Evolutionary conservation across 2,329 filamentous ascomycete genomes (phyloP), one percentile per base, ranked within the genome.

Genomic region (Diaporthe sp.): DNA sequence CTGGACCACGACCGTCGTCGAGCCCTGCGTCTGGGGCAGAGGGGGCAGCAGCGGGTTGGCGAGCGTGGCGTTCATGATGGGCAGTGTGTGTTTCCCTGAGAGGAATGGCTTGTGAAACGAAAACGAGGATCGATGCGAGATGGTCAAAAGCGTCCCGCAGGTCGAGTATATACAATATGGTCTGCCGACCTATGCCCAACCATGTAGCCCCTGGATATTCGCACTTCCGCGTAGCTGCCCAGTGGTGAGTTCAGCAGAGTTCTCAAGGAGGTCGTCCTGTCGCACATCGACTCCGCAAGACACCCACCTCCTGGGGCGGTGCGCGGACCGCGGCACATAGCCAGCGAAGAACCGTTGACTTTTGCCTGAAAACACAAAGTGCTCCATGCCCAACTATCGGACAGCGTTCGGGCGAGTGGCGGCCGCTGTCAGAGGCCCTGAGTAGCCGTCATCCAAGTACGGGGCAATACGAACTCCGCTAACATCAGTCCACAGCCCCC

Each of bases 331-430:
- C 65, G 28, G 22, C 39, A 15, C 13, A 20, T 28, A 53, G 47
- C 47, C 22, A 39, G 15, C 9, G 7, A 68, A 39, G 47, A 28
- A 68, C 65, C 47, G 65, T 68, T 68, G 65, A 53, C 47, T 53
- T 51, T 68, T 51, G 47, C 20, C 53, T 68, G 65, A 53, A 68
- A 68, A 68, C 65, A 68, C 47, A 13, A 39, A 68, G 65, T 68
- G 65, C 47, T 17, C 65, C 65, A 51, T 42, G 65, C 65, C 47
- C 65, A 68, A 68, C 65, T 42, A 25, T 53, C 47, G 34, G 47
- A 15, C 65, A 37, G 34, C 25, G 65, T 68, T 53, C 65, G 65
- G 65, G 65, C 31, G 65, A 37, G 10, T 6, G 20, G n/a, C n/a
- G 22, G 65, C 34, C 22, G 65, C 65, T 68, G 65, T n/a, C 47